A percentile compares a stretch with the other conserved stretches of the same genome.
Conservation (phyloP, 2,329 filamentous ascomycete genomes). For the Graphiopsis chlorocephala region DNA sequence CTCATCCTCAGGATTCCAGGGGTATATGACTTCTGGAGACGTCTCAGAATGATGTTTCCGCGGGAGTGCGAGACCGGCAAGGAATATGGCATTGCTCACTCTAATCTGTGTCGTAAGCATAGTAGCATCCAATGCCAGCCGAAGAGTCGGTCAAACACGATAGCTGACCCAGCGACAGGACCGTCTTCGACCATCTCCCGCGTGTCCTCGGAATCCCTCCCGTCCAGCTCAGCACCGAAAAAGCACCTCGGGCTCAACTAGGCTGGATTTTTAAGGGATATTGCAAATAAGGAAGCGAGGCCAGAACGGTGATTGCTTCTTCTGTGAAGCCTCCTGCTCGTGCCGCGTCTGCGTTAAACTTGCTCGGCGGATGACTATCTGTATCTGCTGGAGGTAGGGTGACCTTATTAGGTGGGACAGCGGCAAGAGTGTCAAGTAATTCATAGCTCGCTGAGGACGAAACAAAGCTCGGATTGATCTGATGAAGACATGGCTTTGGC, state of each 20-base stretch:
- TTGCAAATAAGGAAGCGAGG: neutral
- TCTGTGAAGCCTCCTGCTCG: neutral
- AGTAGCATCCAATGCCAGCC: neutral
- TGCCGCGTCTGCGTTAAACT: neutral
- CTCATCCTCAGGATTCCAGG: neutral
- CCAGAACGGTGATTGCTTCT: neutral
- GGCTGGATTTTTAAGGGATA: neutral
- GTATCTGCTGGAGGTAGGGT: neutral
- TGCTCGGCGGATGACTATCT: neutral
- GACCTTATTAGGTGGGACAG: neutral
- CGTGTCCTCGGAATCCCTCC: no score
- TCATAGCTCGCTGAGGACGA: neutral
- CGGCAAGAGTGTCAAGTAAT: neutral
- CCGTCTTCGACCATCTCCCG: no score
- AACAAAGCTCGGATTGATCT: neutral
- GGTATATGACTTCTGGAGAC: neutral
- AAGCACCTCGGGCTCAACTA: neutral
- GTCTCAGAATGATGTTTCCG: no score
- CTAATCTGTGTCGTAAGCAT: neutral
- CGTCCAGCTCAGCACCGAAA: no score
- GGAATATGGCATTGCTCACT: neutral
- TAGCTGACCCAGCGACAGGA: neutral
- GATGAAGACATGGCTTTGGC: no score
- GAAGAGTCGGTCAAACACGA: neutral
- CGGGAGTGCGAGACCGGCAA: no score